phyloP scores from a whole-genome alignment of 176 grass and related monocot genomes.

The Thinopyrum elongatum region DNA sequence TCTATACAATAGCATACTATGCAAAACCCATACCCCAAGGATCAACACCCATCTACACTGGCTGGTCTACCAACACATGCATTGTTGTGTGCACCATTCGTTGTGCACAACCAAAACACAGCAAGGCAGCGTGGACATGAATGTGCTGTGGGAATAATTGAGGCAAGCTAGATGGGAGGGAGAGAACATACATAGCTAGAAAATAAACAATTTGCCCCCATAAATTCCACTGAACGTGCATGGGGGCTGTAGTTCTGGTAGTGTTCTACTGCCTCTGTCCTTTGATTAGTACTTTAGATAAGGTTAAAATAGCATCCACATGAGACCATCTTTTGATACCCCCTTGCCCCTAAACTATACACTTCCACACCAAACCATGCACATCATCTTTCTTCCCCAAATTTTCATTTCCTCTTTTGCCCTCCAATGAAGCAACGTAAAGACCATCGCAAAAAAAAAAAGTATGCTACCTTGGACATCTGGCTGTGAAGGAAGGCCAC shows the following conservation, averaged over 20 bases:
- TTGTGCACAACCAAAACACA: slow-evolving; percentile 46
- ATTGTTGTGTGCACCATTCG: slow-evolving; percentile 18
- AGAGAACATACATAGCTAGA: not conserved
- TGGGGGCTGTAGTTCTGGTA: slow-evolving; percentile 24
- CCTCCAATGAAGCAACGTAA: slow-evolving; percentile 36
- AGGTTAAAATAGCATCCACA: slow-evolving; percentile 34
- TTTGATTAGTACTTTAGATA: slow-evolving; percentile 50
- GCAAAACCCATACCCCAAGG: not conserved
- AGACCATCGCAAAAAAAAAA: not conserved
- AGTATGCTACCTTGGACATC: slow-evolving; percentile 24
- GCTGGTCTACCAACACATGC: slow-evolving; percentile 32
- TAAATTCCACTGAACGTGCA: slow-evolving; percentile 40
- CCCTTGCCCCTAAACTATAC: slow-evolving; percentile 26
- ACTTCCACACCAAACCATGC: slow-evolving; percentile 33
- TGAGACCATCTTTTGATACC: slow-evolving; percentile 48
- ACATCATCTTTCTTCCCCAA: not conserved
- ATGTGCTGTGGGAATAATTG: slow-evolving; percentile 39
- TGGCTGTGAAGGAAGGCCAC: slow-evolving; percentile 31
- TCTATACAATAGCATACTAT: not conserved
- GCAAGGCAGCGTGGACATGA: slow-evolving; percentile 42
- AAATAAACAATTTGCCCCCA: not conserved
- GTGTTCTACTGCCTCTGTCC: no score
- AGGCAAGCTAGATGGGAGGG: not conserved
- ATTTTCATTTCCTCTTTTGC: slow-evolving; percentile 26
- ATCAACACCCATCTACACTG: slow-evolving; percentile 2